Conservation (phyloP, 495 filamentous ascomycete species). For the Penicillium fimorum region DNA sequence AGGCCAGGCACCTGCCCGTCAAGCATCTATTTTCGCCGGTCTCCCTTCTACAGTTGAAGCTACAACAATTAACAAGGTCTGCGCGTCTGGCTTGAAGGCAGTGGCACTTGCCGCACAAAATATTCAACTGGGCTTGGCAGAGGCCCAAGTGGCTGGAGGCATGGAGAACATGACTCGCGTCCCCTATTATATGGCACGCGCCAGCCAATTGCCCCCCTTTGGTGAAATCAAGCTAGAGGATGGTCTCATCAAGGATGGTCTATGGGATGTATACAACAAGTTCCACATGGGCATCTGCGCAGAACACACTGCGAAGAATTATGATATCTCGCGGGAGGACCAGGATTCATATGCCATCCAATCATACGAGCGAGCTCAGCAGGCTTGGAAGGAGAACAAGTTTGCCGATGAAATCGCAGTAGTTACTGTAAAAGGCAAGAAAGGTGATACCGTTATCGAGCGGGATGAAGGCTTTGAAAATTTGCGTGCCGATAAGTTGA, state of each 20-base stretch:
- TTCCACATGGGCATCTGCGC: constrained; percentile 98
- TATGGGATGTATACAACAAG: constrained; percentile 95
- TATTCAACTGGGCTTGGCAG: constrained; percentile 84
- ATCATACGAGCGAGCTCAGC: constrained; percentile 83
- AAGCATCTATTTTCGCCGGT: constrained; percentile 86
- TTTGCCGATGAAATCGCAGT: constrained; percentile 87
- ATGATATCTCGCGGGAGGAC: constrained; percentile 71
- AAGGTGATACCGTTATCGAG: constrained; percentile 74
- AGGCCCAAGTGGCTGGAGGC: constrained; percentile 87
- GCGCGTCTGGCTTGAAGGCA: constrained; percentile 90
- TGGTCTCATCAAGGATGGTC: constrained; percentile 89
- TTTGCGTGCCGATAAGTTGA: constrained; percentile 79
- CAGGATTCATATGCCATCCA: constrained; percentile 90
- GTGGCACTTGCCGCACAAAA: constrained; percentile 88
- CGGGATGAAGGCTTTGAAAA: constrained; percentile 87
- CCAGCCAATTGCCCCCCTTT: constrained; percentile 73
- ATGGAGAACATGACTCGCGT: constrained; percentile 98
- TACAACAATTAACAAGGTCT: constrained; percentile 95
- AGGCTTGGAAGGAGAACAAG: constrained; percentile 75
- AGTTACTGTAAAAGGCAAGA: constrained; percentile 78
- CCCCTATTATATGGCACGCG: constrained; percentile 83
- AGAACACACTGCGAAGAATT: constrained; percentile 91
- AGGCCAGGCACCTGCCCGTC: constrained; percentile 88
- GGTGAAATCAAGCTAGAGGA: constrained; percentile 85
- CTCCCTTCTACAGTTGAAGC: constrained; percentile 76